phyloP scores from a whole-genome alignment of 106 monocot genomes.

The Dendrobium nobile region DNA sequence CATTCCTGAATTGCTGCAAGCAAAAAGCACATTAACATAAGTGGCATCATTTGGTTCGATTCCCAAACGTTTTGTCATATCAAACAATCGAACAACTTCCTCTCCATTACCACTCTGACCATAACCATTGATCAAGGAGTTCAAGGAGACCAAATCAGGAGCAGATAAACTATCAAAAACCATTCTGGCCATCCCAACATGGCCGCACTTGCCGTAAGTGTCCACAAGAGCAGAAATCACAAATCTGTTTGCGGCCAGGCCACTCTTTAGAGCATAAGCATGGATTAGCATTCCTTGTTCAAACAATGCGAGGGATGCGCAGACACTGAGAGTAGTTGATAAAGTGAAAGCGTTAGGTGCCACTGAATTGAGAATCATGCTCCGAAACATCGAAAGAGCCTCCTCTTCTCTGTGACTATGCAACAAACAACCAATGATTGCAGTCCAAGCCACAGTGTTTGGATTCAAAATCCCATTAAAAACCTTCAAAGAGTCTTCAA shows the following conservation, averaged over 20 bases:
- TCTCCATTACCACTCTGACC: constrained; percentile 47
- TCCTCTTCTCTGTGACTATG: constrained; percentile 35
- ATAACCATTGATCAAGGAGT: constrained; percentile 61
- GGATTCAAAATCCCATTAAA: constrained; percentile 37
- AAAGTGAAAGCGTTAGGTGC: constrained; percentile 43
- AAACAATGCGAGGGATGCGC: constrained; percentile 44
- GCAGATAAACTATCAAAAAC: constrained; percentile 25
- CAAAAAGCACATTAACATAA: constrained; percentile 37
- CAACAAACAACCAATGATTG: constrained; percentile 39
- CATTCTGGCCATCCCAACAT: constrained; percentile 30
- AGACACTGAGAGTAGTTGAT: constrained; percentile 45
- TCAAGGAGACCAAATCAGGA: constrained; percentile 50
- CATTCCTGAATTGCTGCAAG: constrained; percentile 58
- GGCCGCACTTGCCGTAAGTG: constrained; percentile 63
- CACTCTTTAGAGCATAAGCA: constrained; percentile 32
- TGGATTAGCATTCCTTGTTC: constrained; percentile 39
- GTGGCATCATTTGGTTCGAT: constrained; percentile 45
- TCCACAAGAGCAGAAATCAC: constrained; percentile 54
- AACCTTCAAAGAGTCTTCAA: constrained; percentile 49
- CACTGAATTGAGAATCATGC: constrained; percentile 20
- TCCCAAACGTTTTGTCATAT: constrained; percentile 15
- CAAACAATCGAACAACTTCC: constrained; percentile 44
- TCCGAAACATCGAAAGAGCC: constrained; percentile 38
- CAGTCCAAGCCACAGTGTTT: constrained; percentile 47
- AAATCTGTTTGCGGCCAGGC: constrained; percentile 30